Evolutionary conservation across 1,284 basidiomycete genomes (phyloP).

Genomic region (Pholiota adiposa): DNA sequence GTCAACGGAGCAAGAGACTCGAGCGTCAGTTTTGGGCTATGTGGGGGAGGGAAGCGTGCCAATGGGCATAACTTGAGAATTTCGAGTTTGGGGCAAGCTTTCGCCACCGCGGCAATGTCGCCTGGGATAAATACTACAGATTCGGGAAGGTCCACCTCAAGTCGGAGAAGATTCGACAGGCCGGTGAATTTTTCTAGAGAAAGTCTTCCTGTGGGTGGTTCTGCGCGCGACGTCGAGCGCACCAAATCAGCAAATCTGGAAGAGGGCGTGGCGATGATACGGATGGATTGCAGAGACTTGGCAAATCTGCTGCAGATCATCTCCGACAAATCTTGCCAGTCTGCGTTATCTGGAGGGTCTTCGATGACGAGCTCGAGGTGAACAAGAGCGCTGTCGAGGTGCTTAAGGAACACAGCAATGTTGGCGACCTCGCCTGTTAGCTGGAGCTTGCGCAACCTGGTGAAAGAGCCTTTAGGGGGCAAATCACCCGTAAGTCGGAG

Average conservation of each 20-base stretch:
- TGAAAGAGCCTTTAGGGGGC: slow-evolving; percentile 57
- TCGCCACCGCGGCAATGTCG: slow-evolving; percentile 61
- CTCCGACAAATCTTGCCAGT: slow-evolving; percentile 71
- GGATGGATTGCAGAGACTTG: slow-evolving; percentile 59
- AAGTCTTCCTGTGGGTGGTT: slow-evolving; percentile 56
- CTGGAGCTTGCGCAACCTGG: slow-evolving; percentile 59
- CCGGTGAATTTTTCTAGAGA: slow-evolving; percentile 60
- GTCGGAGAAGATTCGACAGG: slow-evolving; percentile 55
- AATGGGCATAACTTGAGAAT: slow-evolving; percentile 65
- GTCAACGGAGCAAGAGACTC: slow-evolving; percentile 65
- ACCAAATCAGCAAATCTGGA: slow-evolving; percentile 70
- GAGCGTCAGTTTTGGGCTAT: slow-evolving; percentile 56
- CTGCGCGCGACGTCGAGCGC: slow-evolving; percentile 65
- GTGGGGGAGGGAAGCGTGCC: slow-evolving; percentile 60
- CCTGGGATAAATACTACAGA: slow-evolving; percentile 64
- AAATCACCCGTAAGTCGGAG: slow-evolving; percentile 60
- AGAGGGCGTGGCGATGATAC: slow-evolving; percentile 61
- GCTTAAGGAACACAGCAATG: slow-evolving; percentile 70
- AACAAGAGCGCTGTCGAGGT: slow-evolving; percentile 61
- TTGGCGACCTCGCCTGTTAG: slow-evolving; percentile 71
- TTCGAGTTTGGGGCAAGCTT: slow-evolving; percentile 68
- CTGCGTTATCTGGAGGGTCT: slow-evolving; percentile 70
- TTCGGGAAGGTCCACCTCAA: slow-evolving; percentile 78
- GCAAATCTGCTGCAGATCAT: slow-evolving; percentile 66
- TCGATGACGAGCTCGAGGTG: slow-evolving; percentile 75